Conservation (phyloP, 2,329 filamentous ascomycete species). For the Colletotrichum eleusines region DNA sequence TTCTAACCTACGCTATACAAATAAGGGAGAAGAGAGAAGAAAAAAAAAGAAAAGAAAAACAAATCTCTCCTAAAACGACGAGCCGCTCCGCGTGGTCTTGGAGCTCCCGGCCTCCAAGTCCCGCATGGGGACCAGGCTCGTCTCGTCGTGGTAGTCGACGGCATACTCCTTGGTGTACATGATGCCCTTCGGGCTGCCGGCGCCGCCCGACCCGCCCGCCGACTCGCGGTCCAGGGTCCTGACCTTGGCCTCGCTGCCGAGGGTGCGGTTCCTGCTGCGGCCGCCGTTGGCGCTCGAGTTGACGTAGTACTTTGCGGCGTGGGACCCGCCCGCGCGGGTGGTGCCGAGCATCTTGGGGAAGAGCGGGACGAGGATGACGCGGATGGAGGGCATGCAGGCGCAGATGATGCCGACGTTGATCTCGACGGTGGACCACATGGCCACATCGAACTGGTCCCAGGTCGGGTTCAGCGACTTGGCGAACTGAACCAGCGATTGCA, state of each 20-base stretch:
- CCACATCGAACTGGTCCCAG: conserved; percentile 51
- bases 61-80: conserved; percentile 14
- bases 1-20: neutral
- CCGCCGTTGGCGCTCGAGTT: conserved; percentile 23
- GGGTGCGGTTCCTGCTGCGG: conserved; percentile 41
- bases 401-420: conserved; percentile 55
- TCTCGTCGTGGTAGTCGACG: conserved; percentile 52
- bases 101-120: conserved; percentile 43
- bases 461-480: conserved; percentile 50
- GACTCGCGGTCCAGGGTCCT: conserved; percentile 27
- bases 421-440: conserved; percentile 54
- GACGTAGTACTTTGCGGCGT: conserved; percentile 36
- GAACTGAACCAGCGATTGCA: conserved; percentile 50
- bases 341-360: conserved; percentile 51
- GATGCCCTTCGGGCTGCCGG: conserved; percentile 45
- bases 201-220: neutral
- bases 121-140: conserved; percentile 48
- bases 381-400: conserved; percentile 54
- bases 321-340: conserved; percentile 45
- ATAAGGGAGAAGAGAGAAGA: neutral
- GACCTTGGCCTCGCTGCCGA: conserved; percentile 38
- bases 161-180: conserved; percentile 51
- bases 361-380: conserved; percentile 52
- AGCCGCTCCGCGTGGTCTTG: conserved; percentile 29
- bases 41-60: too few species aligned